phyloP scores from a whole-genome alignment of 2,329 filamentous ascomycete genomes.

The Basipetospora sp. region DNA sequence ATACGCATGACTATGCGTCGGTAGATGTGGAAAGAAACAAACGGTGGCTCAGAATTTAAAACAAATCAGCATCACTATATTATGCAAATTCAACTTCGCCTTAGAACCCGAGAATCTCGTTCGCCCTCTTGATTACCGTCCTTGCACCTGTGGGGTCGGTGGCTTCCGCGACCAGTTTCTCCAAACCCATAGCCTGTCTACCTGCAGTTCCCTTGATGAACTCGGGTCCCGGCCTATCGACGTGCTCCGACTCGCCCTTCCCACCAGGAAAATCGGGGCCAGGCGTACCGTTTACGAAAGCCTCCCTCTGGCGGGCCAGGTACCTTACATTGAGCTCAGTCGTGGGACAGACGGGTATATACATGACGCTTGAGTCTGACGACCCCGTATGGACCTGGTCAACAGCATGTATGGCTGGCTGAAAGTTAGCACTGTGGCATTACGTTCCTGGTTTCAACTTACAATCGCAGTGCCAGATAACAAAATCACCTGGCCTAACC shows the following conservation, averaged over 20 bases:
- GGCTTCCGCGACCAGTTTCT: conserved; percentile 17
- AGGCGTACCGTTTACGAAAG: conserved; percentile 53
- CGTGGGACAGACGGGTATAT: conserved; percentile 74
- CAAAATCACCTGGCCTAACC: conserved; percentile 60
- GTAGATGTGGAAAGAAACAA: too few species aligned
- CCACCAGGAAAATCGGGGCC: conserved; percentile 60
- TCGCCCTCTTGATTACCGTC: conserved; percentile 25
- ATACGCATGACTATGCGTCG: too few species aligned
- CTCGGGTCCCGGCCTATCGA: conserved; percentile 23
- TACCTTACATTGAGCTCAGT: conserved; percentile 63
- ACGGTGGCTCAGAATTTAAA: too few species aligned
- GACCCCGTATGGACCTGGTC: conserved; percentile 61
- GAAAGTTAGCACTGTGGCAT: conserved; percentile 6
- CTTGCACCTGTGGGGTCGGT: conserved; percentile 21
- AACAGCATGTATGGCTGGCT: conserved; percentile 56
- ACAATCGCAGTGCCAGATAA: conserved; percentile 74
- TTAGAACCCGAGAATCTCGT: conserved; percentile 29
- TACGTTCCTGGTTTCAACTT: conserved; percentile 11
- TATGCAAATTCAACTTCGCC: too few species aligned
- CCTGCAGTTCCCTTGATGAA: conserved; percentile 14
- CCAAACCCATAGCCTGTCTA: conserved; percentile 30
- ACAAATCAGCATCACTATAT: too few species aligned
- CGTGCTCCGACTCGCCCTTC: conserved; percentile 45
- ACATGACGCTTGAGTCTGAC: conserved; percentile 68
- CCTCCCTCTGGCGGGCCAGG: conserved; percentile 52